Evolutionary conservation across 1,139 yeast genomes (phyloP), one percentile per base, ranked within the genome.

Genomic region (Yamadazyma diospyri): DNA sequence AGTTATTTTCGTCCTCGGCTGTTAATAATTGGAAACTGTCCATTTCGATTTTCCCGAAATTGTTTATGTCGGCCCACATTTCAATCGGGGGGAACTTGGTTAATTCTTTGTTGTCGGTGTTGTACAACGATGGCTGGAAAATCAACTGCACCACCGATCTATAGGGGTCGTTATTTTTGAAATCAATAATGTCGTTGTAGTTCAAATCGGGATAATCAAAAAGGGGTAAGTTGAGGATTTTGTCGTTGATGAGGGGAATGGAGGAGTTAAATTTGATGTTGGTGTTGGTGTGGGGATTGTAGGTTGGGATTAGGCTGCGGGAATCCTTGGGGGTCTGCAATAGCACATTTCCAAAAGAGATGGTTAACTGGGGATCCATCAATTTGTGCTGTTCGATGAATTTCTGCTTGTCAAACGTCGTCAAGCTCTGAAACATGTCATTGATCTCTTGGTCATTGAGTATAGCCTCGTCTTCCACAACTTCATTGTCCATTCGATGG

Each of bases 31-130:
- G 58, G 34, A 73, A 48, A 6, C 72, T 56, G 19, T 61, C 64
- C 30, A 61, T 40, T 32, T 68, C 70, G 1, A 74, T 65, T n/a
- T 44, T 53, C 13, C 60, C 61, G 16, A 52, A 47, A 7, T 57
- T 59, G 39, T 65, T 63, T 33, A 74, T 51, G 28, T 68, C 72
- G 33, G 71, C 55, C 76, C 79, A 73, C 31, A 77, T 55, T 46
- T 77, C 82, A 3, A 77, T 56, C 0, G 79, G 75, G 0, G 82
- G 81, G 34, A 63, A 63, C 31, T 56, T 48, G 36, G 51, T 47
- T 29, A 48, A 46, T 10, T 43, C 42, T n/a, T 42, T 31, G 10
- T 44, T 48, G n/a, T 41, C 33, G 10, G 23, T 33, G 5, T 35
- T 33, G 17, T 37, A 59, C 7, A 74, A 65, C 7, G 71, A 56